Evolutionary conservation across 169 alveolate species (phyloP), one percentile per base, ranked within the genome.

Genomic region (Cryptosporidium viatorum): DNA sequence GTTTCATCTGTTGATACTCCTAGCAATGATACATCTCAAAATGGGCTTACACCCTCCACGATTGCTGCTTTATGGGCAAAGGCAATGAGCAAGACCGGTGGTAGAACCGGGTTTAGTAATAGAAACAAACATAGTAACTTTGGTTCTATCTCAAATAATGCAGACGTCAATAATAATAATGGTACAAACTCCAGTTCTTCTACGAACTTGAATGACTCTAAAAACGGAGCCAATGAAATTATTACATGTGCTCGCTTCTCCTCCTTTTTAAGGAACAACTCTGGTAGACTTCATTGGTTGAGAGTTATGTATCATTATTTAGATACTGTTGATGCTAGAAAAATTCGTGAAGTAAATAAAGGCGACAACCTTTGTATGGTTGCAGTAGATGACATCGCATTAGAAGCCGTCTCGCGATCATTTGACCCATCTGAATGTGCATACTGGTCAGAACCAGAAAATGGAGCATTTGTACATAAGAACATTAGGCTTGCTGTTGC

Each of bases 401-500:
- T 80, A n/a, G 89, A 80, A 23, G 89, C 89, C 6, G 75, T 80
- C 10, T 80, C 89, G 7, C 62, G 62, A 31, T 80, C 89, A 16
- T 80, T 80, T 45, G 89, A 80, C 43, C 89, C 89, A n/a, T 80
- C 89, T 37, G 89, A 80, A 62, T 80, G 89, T 43, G 89, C 89
- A 9, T 80, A 80, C 41, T 80, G 89, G 89, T 80, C 89, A 8
- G 89, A 80, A 29, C 89, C 89, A 3, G 89, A 80, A 65, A 80
- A 80, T 62, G 89, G 89, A 31, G 89, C 89, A 18, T 80, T 80
- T 35, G 89, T 65, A 21, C 89, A 80, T 37, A 80, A 80, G 23
- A 80, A 80, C 62, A 80, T 80, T 23, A 33, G 89, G 3, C 59
- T 80, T 26, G 89, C 89, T 3, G 73, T 80, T 62, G 89, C 89